Conservation (phyloP, 2,329 filamentous ascomycete species). For the Talaromyces sp. region DNA sequence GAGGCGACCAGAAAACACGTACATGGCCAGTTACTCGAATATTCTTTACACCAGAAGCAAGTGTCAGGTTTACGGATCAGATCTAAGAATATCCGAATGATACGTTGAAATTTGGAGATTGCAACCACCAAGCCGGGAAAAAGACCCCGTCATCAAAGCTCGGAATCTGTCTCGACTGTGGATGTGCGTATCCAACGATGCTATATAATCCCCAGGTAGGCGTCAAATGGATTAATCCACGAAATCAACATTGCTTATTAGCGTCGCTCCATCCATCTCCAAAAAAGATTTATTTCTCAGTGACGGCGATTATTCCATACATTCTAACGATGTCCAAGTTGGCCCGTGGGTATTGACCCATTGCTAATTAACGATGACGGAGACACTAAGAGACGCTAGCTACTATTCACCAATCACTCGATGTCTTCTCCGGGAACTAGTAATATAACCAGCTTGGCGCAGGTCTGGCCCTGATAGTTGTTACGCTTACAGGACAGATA, state of each 20-base stretch:
- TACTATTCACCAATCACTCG: background rate
- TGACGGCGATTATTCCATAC: background rate
- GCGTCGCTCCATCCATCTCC: background rate
- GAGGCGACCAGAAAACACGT: background rate
- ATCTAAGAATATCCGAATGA: background rate
- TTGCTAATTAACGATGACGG: background rate
- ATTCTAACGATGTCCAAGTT: background rate
- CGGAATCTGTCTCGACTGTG: background rate
- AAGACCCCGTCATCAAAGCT: background rate
- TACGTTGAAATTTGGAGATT: background rate
- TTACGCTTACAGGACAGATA: background rate
- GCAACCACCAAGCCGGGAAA: background rate
- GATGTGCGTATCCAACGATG: background rate
- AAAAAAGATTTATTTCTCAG: background rate
- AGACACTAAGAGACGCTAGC: background rate
- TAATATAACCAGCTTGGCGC: conserved; percentile 2
- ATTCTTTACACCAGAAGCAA: background rate
- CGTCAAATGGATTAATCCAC: background rate
- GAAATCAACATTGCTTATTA: background rate
- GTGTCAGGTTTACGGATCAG: background rate
- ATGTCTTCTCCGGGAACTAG: background rate
- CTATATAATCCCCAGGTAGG: background rate
- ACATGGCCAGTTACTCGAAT: background rate
- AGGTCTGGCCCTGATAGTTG: conserved; percentile 5
- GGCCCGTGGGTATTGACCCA: background rate